These are phyloP conservation scores for Dunaliella primolecta DNA, from an alignment of 139 green algal genomes.

Conservation along the genomic window DNA sequence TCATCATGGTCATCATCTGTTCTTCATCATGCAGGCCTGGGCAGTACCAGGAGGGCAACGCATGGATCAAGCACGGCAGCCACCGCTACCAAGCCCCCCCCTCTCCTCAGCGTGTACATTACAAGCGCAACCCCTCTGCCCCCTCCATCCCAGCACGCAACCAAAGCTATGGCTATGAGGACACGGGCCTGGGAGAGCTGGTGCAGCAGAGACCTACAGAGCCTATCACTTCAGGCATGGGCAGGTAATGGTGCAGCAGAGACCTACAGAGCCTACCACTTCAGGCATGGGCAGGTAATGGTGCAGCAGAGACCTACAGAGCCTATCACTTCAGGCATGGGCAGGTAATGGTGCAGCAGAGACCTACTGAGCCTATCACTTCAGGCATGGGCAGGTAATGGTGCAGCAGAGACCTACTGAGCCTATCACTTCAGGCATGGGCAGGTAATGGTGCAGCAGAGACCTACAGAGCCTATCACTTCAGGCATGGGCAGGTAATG, in stretches of 20 bases:
- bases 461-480: too few species aligned
- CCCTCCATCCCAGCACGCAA: slow-evolving; percentile 25
- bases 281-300: too few species aligned
- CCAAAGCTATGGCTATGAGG: slow-evolving; percentile 31
- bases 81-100: slow-evolving; percentile 3
- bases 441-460: too few species aligned
- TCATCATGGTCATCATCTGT: background rate
- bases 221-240: background rate
- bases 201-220: slow-evolving; percentile 23
- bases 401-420: too few species aligned
- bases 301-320: too few species aligned
- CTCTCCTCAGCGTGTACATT: slow-evolving; percentile 8
- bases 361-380: too few species aligned
- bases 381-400: too few species aligned
- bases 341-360: too few species aligned
- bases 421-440: too few species aligned
- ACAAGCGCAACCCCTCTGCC: slow-evolving; percentile 8
- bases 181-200: slow-evolving; percentile 5
- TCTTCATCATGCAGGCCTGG: slow-evolving; percentile 14
- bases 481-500: too few species aligned
- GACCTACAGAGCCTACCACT: too few species aligned
- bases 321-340: too few species aligned
- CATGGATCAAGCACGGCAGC: slow-evolving; percentile 21
- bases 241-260: background rate
- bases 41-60: slow-evolving; percentile 14